These are phyloP conservation scores for Boletus edulis DNA, from an alignment of 768 basidiomycete genomes.

Conservation along the genomic window DNA sequence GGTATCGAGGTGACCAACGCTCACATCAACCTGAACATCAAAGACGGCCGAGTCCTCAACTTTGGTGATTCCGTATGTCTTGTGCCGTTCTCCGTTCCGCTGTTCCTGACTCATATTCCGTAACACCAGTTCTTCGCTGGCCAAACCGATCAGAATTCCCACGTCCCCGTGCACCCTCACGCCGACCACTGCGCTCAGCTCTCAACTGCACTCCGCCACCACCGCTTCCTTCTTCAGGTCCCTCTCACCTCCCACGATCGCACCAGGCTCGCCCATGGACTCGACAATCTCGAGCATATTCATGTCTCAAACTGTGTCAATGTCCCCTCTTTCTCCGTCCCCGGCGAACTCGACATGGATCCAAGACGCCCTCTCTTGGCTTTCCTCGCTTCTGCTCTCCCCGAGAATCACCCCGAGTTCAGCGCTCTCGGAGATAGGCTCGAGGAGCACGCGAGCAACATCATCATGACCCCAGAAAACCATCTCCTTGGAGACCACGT, in stretches of 20 bases:
- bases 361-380: constrained; percentile 61
- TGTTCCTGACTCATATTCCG: constrained; percentile 5
- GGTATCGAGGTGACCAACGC: constrained; percentile 89
- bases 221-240: constrained; percentile 29
- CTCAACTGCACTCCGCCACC: constrained; percentile 30
- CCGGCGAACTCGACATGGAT: constrained; percentile 30
- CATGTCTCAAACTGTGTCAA: constrained; percentile 57
- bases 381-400: constrained; percentile 76
- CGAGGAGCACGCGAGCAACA: constrained; percentile 47
- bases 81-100: background rate
- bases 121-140: constrained; percentile 73
- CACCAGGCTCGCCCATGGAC: constrained; percentile 11
- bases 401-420: constrained; percentile 42
- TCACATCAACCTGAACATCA: constrained; percentile 92
- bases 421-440: constrained; percentile 46
- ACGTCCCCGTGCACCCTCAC: constrained; percentile 44
- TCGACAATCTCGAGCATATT: constrained; percentile 41
- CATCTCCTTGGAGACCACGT: constrained; percentile 48
- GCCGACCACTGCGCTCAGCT: constrained; percentile 51
- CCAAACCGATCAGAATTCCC: constrained; percentile 28
- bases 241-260: constrained; percentile 11
- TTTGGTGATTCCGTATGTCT: constrained; percentile 80
- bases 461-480: constrained; percentile 40
- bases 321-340: constrained; percentile 24
- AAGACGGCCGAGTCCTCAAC: constrained; percentile 77